These are phyloP conservation scores for Solanum sparsipilum DNA, from an alignment of 257 asterid species.

Conservation along the genomic window DNA sequence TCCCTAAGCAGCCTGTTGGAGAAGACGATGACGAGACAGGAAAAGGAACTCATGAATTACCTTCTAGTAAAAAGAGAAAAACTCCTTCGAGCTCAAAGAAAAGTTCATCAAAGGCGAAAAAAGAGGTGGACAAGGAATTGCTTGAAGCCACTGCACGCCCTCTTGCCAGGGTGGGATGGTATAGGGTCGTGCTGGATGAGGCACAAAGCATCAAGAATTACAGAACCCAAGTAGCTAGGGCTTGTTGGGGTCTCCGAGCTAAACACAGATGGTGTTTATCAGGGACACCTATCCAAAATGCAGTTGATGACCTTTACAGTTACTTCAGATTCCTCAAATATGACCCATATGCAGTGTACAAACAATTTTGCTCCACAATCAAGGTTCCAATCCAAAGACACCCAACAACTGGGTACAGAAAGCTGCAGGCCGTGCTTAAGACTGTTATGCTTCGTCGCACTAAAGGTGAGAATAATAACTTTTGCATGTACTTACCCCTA, in stretches of 20 bases:
- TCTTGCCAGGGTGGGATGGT: conserved; percentile 97
- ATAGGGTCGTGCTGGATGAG: conserved; percentile 94
- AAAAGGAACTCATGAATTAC: conserved; percentile 15
- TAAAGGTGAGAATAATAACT: conserved; percentile 39
- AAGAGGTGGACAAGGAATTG: conserved; percentile 44
- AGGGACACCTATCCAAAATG: conserved; percentile 97
- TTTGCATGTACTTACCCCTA: not conserved
- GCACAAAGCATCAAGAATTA: conserved; percentile 98
- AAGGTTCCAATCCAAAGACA: conserved; percentile 74
- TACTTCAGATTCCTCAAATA: conserved; percentile 93
- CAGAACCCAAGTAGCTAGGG: conserved; percentile 92
- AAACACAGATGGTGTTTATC: conserved; percentile 99
- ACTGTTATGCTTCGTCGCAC: conserved; percentile 96
- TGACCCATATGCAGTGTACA: conserved; percentile 76
- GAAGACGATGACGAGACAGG: conserved; percentile 54
- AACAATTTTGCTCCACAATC: conserved; percentile 56
- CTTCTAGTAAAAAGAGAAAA: conserved; percentile 57
- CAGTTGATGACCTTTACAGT: conserved; percentile 92
- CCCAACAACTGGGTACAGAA: conserved; percentile 73
- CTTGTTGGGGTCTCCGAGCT: conserved; percentile 99
- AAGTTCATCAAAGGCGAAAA: conserved; percentile 50
- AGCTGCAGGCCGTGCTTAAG: conserved; percentile 87
- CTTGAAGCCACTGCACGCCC: conserved; percentile 58
- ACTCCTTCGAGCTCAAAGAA: conserved; percentile 30
- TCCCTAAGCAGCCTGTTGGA: conserved; percentile 90